A percentile compares a stretch with the other conserved stretches of the same genome.
Conservation (phyloP, 371 early-diverging fungal genomes). For the Mortierella sp. region DNA sequence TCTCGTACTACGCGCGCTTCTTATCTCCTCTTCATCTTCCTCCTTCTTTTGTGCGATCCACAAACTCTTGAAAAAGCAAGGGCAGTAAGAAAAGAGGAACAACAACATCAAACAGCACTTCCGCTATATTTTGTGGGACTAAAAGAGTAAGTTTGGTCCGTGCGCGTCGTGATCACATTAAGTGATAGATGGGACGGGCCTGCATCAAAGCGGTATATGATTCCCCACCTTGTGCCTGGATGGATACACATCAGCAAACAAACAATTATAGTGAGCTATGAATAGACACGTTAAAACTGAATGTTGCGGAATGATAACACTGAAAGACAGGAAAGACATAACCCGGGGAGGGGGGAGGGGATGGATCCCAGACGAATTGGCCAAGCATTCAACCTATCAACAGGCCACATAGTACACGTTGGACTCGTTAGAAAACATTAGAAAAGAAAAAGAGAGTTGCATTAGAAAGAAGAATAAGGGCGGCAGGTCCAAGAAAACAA, state of each 20-base stretch:
- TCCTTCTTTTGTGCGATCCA: background rate
- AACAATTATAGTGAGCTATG: background rate
- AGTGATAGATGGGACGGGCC: no score
- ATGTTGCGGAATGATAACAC: background rate
- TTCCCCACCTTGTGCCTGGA: background rate
- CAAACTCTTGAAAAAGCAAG: background rate
- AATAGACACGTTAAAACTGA: background rate
- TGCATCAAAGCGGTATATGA: no score
- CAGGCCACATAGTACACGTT: background rate
- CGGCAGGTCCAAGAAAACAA: no score
- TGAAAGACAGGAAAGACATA: background rate
- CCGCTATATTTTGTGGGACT: background rate
- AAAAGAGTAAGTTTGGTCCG: background rate
- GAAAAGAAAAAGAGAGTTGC: background rate
- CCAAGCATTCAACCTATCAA: background rate
- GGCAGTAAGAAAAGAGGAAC: background rate
- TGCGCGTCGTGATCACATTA: background rate
- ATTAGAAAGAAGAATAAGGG: background rate
- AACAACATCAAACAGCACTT: background rate
- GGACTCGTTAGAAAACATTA: background rate
- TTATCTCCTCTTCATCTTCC: background rate
- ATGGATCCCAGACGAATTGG: background rate
- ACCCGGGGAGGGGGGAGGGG: background rate
- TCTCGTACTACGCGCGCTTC: background rate
- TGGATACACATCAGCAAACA: background rate